phyloP scores from a whole-genome alignment of 1,284 basidiomycete genomes.

The Melanopsichium pennsylvanicum region DNA sequence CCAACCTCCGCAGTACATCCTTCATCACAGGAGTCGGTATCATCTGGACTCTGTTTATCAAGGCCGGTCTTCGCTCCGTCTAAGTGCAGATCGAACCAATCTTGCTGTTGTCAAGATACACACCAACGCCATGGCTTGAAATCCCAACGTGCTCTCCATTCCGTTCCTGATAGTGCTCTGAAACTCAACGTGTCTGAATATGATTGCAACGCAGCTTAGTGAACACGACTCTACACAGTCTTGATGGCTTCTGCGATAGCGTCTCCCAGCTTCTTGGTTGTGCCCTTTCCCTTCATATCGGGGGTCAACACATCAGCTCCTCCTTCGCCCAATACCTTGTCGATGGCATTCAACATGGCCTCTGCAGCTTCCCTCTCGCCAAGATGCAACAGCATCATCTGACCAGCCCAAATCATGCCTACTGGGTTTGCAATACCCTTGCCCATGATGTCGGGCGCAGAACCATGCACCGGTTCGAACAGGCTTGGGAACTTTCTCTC shows the following conservation, averaged over 20 bases:
- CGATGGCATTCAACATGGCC: constrained; percentile 70
- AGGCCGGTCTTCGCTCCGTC: constrained; percentile 24
- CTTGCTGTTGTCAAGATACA: too few species aligned
- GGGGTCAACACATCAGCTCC: constrained; percentile 24
- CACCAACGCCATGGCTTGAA: too few species aligned
- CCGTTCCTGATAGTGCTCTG: too few species aligned
- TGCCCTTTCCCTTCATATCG: constrained; percentile 44
- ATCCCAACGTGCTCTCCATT: too few species aligned
- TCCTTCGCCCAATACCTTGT: constrained; percentile 62
- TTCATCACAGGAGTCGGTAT: constrained; percentile 36
- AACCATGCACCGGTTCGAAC: constrained; percentile 68
- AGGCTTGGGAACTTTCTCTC: constrained; percentile 67
- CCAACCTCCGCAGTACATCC: constrained; percentile 18
- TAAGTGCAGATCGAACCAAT: not conserved
- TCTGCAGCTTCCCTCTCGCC: constrained; percentile 70
- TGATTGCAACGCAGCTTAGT: not conserved
- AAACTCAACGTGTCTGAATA: not conserved
- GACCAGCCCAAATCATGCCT: constrained; percentile 72
- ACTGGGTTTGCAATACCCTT: constrained; percentile 65
- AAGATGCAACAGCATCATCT: constrained; percentile 72
- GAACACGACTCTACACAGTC: not conserved
- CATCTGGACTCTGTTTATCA: constrained; percentile 46
- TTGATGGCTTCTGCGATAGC: constrained; percentile 37
- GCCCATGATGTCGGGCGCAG: constrained; percentile 37
- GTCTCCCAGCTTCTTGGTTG: constrained; percentile 32